These are phyloP conservation scores for Macrolepiota fuliginosa DNA, from an alignment of 768 basidiomycete genomes.

Conservation along the genomic window DNA sequence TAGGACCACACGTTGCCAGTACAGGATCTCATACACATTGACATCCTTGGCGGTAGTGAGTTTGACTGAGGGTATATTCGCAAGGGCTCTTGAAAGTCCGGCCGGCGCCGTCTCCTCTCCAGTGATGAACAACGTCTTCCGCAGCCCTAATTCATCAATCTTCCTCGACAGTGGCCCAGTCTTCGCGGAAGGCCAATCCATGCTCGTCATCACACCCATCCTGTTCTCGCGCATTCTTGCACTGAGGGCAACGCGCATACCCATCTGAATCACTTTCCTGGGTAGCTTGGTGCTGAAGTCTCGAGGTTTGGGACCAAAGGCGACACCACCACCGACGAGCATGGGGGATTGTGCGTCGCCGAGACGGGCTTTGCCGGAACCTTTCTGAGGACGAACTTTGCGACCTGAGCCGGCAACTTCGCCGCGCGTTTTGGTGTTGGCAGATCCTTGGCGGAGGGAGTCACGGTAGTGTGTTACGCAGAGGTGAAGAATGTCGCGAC, in stretches of 20 bases:
- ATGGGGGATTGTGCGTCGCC: conserved; percentile 88
- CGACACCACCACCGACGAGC: conserved; percentile 87
- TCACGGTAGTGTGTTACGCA: conserved; percentile 89
- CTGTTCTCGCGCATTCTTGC: conserved; percentile 73
- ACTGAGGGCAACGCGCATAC: conserved; percentile 87
- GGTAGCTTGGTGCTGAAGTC: conserved; percentile 91
- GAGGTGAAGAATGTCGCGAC: conserved; percentile 89
- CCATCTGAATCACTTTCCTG: conserved; percentile 91
- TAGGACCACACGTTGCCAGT: conserved; percentile 78
- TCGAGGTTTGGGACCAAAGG: conserved; percentile 88
- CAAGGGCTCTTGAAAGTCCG: conserved; percentile 57
- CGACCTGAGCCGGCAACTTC: conserved; percentile 88
- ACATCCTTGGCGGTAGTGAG: conserved; percentile 63
- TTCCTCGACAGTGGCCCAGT: conserved; percentile 64
- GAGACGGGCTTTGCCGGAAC: conserved; percentile 83
- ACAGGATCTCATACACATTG: conserved; percentile 79
- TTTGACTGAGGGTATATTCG: conserved; percentile 71
- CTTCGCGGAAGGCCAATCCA: conserved; percentile 72
- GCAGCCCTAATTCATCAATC: conserved; percentile 63
- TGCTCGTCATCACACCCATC: conserved; percentile 71
- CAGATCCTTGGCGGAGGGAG: conserved; percentile 87
- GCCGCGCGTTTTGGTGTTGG: conserved; percentile 86
- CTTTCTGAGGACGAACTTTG: conserved; percentile 92
- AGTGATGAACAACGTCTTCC: conserved; percentile 75
- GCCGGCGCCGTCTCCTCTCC: conserved; percentile 54